Percentiles rank a stretch among this genome's conserved stretches.
Conservation (phyloP, 31 red algal species). For the Asparagopsis taxiformis region DNA sequence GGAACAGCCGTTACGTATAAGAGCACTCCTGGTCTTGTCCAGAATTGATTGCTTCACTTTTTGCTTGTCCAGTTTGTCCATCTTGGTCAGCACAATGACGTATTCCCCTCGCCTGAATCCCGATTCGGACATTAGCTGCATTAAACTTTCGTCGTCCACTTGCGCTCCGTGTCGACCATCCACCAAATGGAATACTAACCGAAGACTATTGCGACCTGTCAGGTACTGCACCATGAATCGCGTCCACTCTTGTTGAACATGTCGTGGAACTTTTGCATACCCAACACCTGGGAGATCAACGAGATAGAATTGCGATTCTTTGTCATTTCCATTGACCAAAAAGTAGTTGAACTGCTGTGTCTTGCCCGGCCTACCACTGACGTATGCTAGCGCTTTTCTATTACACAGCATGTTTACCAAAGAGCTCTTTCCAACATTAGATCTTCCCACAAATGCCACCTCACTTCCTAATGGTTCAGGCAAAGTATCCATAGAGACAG, state of each 20-base stretch:
- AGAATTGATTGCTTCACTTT: conserved; percentile 53
- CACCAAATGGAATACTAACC: conserved; percentile 87
- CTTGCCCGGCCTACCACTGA: conserved; percentile 87
- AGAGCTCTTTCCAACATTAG: conserved; percentile 95
- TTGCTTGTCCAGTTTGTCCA: conserved; percentile 83
- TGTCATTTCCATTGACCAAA: conserved; percentile 72
- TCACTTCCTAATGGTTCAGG: conserved; percentile 71
- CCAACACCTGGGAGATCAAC: conserved; percentile 94
- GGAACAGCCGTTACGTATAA: conserved; percentile 48
- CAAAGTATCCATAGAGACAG: conserved; percentile 85
- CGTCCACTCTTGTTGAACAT: conserved; percentile 62
- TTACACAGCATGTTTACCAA: conserved; percentile 93
- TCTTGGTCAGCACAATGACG: conserved; percentile 91
- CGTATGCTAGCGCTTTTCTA: conserved; percentile 78
- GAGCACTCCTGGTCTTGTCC: conserved; percentile 11
- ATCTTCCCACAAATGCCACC: conserved; percentile 90
- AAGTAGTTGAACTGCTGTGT: conserved; percentile 98
- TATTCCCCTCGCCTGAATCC: conserved; percentile 26
- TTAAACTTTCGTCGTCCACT: conserved; percentile 75
- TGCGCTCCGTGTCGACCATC: conserved; percentile 80
- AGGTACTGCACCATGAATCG: conserved; percentile 79
- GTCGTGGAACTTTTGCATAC: conserved; percentile 83
- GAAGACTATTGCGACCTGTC: conserved; percentile 42
- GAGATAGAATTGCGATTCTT: conserved; percentile 67
- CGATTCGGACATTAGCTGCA: conserved; percentile 45